Base-by-base conservation (phyloP, 208 protist genomes). In the Naegleria lovaniensis region DNA sequence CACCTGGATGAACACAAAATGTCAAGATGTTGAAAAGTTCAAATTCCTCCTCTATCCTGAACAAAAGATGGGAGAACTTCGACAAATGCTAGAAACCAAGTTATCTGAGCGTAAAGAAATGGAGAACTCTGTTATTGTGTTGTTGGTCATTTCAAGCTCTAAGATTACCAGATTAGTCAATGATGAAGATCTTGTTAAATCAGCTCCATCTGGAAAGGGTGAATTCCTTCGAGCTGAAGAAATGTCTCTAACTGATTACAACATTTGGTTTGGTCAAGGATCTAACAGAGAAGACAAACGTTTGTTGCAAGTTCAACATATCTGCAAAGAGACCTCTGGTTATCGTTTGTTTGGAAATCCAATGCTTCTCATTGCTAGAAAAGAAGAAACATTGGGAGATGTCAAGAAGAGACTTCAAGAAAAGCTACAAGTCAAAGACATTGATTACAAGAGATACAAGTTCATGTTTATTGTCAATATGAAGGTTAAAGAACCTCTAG, bases 301-400 rank as follows among this genome's bases (percentile, higher is more conserved):
- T n/a, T n/a, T 59, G 9, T 29, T 87, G 15, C 39, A 58, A 55
- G 41, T 88, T 25, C 25, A 48, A 58, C 84, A 88, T 38, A 48
- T 88, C 36, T 88, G 84, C 13, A 88, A 58, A 36, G 84, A 88
- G 36, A 36, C 29, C 2, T 19, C 22, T n/a, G 39, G 39, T 29
- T 33, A 48, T 88, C 39, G 84, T 58, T 58, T 38, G n/a, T 89
- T 89, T 41, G 86, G 51, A n/a, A 38, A 89, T 89, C 86, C 86
- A 41, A 67, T 75, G 36, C 3, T 89, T 36, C 38, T 89, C 39
- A 15, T 43, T 43, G 36, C 75, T 19, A 89, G 75, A 6, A 41
- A 40, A n/a, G 36, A 76, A 6, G 51, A 89, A 41, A 89, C 43
- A n/a, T 3, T 89, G 5, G n/a, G 33, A 39, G 19, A 76, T 19